Conservation (phyloP, 2,329 filamentous ascomycete species). For the Aspergillus phoenicis region DNA sequence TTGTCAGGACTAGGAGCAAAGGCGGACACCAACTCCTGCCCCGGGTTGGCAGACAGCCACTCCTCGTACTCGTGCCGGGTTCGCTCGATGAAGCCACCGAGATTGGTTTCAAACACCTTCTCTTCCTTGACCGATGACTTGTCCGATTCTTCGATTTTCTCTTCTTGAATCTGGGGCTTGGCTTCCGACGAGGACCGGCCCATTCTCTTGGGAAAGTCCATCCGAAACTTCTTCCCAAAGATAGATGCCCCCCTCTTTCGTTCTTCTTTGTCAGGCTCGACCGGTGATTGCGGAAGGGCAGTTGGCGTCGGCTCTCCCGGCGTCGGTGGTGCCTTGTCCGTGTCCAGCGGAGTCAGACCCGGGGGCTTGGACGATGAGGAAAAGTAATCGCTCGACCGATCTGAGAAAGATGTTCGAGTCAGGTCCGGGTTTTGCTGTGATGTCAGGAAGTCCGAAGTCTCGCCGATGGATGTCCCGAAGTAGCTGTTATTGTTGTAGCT, state of each 20-base stretch:
- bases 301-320: constrained; percentile 48
- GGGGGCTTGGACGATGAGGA: constrained; percentile 59
- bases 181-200: constrained; percentile 67
- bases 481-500: constrained; percentile 30
- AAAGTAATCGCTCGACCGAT: constrained; percentile 74
- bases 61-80: constrained; percentile 52
- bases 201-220: constrained; percentile 78
- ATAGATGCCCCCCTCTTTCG: constrained; percentile 62
- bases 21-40: constrained; percentile 39
- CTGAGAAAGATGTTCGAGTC: constrained; percentile 58
- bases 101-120: constrained; percentile 49
- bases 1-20: constrained; percentile 48
- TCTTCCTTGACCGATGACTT: constrained; percentile 56
- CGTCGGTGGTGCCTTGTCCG: constrained; percentile 52
- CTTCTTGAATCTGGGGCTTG: constrained; percentile 73
- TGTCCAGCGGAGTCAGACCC: constrained; percentile 53
- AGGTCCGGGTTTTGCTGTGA: constrained; percentile 55
- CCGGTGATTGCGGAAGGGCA: constrained; percentile 54
- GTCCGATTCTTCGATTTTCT: constrained; percentile 64
- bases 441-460: constrained; percentile 41
- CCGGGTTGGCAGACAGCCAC: constrained; percentile 41
- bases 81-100: constrained; percentile 49
- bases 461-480: constrained; percentile 36
- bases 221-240: constrained; percentile 83
- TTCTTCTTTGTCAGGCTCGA: constrained; percentile 62